phyloP scores from a whole-genome alignment of 176 grass and related monocot genomes.

The Carex pumila region DNA sequence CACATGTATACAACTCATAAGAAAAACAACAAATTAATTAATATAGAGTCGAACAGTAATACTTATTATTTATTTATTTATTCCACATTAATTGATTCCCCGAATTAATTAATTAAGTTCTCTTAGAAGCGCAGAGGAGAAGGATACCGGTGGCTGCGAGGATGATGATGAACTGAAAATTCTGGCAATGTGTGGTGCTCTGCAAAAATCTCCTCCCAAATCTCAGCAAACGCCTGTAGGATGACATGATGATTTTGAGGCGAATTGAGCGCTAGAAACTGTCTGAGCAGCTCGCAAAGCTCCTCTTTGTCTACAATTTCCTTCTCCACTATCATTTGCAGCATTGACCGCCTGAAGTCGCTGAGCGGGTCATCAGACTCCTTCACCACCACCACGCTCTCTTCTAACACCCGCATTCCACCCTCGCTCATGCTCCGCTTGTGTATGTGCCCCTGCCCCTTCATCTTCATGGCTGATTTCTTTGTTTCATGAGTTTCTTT shows the following conservation, averaged over 20 bases:
- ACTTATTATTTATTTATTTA: conserved; percentile 14
- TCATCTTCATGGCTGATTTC: background rate
- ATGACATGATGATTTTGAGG: conserved; percentile 68
- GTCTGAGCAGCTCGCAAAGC: conserved; percentile 55
- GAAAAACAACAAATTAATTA: background rate
- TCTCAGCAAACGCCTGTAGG: conserved; percentile 71
- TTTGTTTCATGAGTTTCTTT: background rate
- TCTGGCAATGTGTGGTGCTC: background rate
- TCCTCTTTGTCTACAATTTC: conserved; percentile 58
- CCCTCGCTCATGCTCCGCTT: background rate
- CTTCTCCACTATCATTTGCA: conserved; percentile 84
- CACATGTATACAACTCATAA: background rate
- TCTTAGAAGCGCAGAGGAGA: conserved; percentile 5
- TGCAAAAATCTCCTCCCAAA: conserved; percentile 83
- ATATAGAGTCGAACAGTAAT: background rate
- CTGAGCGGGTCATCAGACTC: conserved; percentile 65
- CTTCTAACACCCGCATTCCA: conserved; percentile 31
- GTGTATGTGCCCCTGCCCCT: background rate
- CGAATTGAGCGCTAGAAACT: conserved; percentile 78
- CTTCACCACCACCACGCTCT: conserved; percentile 79
- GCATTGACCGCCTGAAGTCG: conserved; percentile 89
- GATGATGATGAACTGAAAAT: conserved; percentile 2
- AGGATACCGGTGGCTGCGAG: conserved; percentile 1
- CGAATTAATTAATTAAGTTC: background rate
- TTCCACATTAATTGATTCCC: background rate